A percentile compares a stretch with the other conserved stretches of the same genome.
Conservation (phyloP, 805 yeast genomes). For the Kurtzmaniella fragi region DNA sequence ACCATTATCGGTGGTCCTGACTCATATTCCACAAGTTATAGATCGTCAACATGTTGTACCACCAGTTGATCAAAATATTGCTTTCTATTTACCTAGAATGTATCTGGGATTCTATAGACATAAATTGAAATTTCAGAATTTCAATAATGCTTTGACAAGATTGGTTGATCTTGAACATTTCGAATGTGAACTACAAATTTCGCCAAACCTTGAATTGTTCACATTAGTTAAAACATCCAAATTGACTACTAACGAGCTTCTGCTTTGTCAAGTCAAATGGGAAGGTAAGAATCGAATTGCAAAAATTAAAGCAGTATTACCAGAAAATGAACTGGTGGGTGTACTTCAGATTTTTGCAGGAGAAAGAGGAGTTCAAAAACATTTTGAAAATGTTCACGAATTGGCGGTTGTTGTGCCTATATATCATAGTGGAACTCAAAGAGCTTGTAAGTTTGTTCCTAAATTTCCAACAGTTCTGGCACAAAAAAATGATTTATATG, state of each 20-base stretch:
- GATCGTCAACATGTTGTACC: slow-evolving; percentile 86
- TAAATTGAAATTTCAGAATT: slow-evolving; percentile 54
- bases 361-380: slow-evolving; percentile 51
- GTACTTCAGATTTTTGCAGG: slow-evolving; percentile 74
- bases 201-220: slow-evolving; percentile 63
- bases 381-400: slow-evolving; percentile 57
- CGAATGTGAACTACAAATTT: slow-evolving; percentile 73
- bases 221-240: slow-evolving; percentile 53
- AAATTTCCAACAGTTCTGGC: slow-evolving; percentile 68
- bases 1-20: slow-evolving; percentile 71
- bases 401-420: slow-evolving; percentile 71
- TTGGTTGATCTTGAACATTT: slow-evolving; percentile 71
- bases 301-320: slow-evolving; percentile 76
- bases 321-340: slow-evolving; percentile 65
- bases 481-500: slow-evolving; percentile 69
- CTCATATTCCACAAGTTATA: slow-evolving; percentile 79
- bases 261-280: slow-evolving; percentile 80
- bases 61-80: slow-evolving; percentile 71
- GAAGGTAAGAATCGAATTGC: slow-evolving; percentile 56
- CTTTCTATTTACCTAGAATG: slow-evolving; percentile 78
- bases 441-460: slow-evolving; percentile 62
- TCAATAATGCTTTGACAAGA: slow-evolving; percentile 71
- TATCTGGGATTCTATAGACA: slow-evolving; percentile 73
- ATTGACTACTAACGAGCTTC: slow-evolving; percentile 43
- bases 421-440: slow-evolving; percentile 62